phyloP scores from a whole-genome alignment of 164 flowering plant genomes.

The Nelumbo lutea region DNA sequence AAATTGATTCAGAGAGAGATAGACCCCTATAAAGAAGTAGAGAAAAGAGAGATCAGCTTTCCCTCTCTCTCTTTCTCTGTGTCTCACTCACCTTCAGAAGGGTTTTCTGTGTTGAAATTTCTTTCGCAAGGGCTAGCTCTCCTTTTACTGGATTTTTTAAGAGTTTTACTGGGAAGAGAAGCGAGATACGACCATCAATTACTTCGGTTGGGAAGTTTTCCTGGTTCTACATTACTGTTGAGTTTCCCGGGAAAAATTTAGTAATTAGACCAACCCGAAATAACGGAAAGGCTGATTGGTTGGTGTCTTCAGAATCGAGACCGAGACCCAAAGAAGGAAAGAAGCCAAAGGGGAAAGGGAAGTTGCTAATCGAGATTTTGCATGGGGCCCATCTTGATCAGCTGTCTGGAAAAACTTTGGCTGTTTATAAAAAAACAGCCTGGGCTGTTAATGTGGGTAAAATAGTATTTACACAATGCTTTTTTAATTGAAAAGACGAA shows the following conservation, averaged over 20 bases:
- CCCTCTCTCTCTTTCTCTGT: background rate
- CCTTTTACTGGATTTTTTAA: background rate
- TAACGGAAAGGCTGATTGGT: too few species aligned
- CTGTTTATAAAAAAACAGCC: too few species aligned
- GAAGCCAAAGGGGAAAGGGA: slow-evolving; percentile 14
- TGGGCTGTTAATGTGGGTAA: too few species aligned
- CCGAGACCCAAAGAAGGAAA: slow-evolving; percentile 8
- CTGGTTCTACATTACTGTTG: background rate
- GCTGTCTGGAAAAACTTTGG: too few species aligned
- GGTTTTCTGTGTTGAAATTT: background rate
- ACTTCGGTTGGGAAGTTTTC: background rate
- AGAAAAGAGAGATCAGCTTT: too few species aligned
- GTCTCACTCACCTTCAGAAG: background rate
- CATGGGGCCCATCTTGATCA: too few species aligned
- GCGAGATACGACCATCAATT: background rate
- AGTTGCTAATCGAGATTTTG: background rate
- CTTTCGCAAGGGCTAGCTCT: background rate
- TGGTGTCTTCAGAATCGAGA: background rate
- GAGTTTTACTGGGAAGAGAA: background rate
- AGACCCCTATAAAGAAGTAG: too few species aligned
- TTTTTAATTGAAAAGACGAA: too few species aligned
- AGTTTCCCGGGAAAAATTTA: background rate
- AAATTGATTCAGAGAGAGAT: background rate
- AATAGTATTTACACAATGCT: too few species aligned
- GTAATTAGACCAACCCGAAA: background rate